Evolutionary conservation across 2,329 filamentous ascomycete genomes (phyloP).

Genomic region (Anthostomella pinea): DNA sequence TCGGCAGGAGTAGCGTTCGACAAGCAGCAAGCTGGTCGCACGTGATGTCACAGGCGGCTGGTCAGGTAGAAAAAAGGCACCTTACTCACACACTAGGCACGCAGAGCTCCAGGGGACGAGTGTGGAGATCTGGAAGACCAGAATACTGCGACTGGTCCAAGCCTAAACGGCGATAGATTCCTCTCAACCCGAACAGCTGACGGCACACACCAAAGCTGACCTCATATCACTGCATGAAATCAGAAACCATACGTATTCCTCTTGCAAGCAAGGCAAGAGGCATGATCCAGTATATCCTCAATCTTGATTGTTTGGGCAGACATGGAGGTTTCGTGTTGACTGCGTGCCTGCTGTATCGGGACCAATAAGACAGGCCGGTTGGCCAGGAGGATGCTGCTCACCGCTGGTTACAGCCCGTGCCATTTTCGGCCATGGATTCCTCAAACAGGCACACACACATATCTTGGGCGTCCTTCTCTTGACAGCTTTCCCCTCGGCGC

Average conservation of each 20-base stretch:
- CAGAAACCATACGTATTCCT: constrained; percentile 16
- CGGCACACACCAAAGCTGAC: too few species aligned
- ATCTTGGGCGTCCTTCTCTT: constrained; percentile 17
- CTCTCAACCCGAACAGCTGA: too few species aligned
- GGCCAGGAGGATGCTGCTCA: constrained; percentile 19
- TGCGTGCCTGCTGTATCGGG: constrained; percentile 14
- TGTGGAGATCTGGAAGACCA: too few species aligned
- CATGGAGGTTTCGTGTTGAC: constrained; percentile 22
- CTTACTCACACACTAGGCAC: constrained; percentile 25
- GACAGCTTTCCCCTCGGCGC: constrained; percentile 18
- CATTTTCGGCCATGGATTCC: constrained; percentile 16
- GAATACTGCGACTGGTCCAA: constrained; percentile 13
- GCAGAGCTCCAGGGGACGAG: constrained; percentile 28
- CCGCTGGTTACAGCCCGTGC: constrained; percentile 25
- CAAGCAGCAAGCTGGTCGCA: constrained; percentile 17
- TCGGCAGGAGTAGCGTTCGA: constrained; percentile 15
- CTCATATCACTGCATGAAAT: constrained; percentile 13
- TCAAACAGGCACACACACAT: constrained; percentile 23
- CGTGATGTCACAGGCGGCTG: constrained; percentile 24
- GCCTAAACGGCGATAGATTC: constrained; percentile 6
- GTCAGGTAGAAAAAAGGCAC: constrained; percentile 25
- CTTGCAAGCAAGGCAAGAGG: constrained; percentile 8
- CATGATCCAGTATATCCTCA: constrained; percentile 17
- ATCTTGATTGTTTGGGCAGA: constrained; percentile 18
- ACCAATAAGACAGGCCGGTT: constrained; percentile 14